phyloP scores from a whole-genome alignment of 768 basidiomycete genomes.

The Termitomyces sp. region DNA sequence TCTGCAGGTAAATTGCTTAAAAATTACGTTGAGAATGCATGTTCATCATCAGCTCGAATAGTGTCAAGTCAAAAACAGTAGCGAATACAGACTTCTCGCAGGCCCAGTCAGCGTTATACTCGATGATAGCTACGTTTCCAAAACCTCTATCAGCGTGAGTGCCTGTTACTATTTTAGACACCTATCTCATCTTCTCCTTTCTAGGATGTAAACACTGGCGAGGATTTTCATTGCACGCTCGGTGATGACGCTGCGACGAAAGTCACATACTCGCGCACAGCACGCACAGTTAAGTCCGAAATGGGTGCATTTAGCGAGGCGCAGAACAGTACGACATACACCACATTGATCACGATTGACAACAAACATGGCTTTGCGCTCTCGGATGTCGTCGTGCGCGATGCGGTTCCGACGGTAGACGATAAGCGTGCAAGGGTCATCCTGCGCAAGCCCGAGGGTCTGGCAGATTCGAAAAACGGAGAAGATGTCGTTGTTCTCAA shows the following conservation, averaged over 20 bases:
- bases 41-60: constrained; percentile 12
- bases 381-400: constrained; percentile 40
- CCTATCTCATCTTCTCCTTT: neutral
- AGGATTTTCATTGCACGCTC: constrained; percentile 50
- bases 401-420: constrained; percentile 37
- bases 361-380: constrained; percentile 45
- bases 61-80: constrained; percentile 51
- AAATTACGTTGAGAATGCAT: neutral
- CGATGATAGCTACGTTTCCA: constrained; percentile 53
- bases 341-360: constrained; percentile 36
- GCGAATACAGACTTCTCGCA: constrained; percentile 49
- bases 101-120: constrained; percentile 51
- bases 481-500: constrained; percentile 23
- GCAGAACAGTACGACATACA: constrained; percentile 37
- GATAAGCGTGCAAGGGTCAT: constrained; percentile 38
- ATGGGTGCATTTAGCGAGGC: constrained; percentile 39
- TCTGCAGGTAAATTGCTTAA: constrained; percentile 32
- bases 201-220: constrained; percentile 42
- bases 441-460: constrained; percentile 38
- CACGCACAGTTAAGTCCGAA: constrained; percentile 27
- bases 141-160: constrained; percentile 38
- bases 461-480: constrained; percentile 39
- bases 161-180: neutral
- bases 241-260: constrained; percentile 39
- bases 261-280: constrained; percentile 38